Percentiles rank a stretch among this genome's conserved stretches.
phyloP scores from a whole-genome alignment of 495 filamentous ascomycete species.

The Aspergillus homomorphus region DNA sequence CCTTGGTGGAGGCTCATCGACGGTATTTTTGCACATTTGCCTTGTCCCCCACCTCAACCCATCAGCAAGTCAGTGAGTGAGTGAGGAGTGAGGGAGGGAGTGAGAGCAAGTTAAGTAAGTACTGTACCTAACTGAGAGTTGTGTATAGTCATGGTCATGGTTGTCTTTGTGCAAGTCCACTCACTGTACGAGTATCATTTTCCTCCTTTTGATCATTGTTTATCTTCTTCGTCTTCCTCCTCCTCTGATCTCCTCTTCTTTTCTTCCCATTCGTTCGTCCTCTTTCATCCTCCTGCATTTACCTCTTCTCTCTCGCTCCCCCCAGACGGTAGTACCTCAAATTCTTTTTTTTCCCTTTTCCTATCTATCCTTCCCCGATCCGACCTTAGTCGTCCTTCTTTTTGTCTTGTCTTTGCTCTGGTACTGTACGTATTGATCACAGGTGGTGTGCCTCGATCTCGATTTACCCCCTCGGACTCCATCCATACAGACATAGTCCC shows the following conservation, averaged over 20 bases:
- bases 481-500: neutral
- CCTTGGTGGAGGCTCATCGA: too few relatives aligned
- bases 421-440: neutral
- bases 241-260: conserved; percentile 5
- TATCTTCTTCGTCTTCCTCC: neutral
- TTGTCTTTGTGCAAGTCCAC: too few relatives aligned
- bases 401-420: neutral
- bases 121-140: neutral
- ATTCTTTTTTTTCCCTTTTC: neutral
- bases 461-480: neutral
- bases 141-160: too few relatives aligned
- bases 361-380: neutral
- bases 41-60: too few relatives aligned
- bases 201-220: neutral
- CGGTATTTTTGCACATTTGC: too few relatives aligned
- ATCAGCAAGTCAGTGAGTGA: too few relatives aligned
- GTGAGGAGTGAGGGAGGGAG: too few relatives aligned
- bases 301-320: too few relatives aligned
- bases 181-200: conserved; percentile 1
- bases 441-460: neutral
- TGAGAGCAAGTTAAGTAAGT: neutral
- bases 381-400: neutral
- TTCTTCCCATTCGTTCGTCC: neutral
- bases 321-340: too few relatives aligned
- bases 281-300: conserved; percentile 5